These are phyloP conservation scores for Ramaria sp. DNA, from an alignment of 768 basidiomycete genomes.

Conservation along the genomic window DNA sequence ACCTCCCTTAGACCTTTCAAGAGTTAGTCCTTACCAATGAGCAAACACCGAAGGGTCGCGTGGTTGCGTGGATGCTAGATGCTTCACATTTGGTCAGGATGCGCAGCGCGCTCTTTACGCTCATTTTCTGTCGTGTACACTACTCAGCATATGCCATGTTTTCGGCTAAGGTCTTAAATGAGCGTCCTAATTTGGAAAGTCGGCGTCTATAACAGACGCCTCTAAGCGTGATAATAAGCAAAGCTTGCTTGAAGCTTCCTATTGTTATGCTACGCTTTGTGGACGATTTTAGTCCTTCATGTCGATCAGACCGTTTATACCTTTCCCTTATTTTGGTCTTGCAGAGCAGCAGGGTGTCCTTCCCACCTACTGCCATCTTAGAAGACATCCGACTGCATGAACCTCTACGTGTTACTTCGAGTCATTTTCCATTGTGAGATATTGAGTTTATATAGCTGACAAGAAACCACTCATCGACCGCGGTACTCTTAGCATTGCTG, in stretches of 20 bases:
- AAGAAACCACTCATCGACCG: neutral
- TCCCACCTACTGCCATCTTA: too few relatives aligned
- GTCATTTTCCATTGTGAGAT: conserved; percentile 46
- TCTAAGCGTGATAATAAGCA: neutral
- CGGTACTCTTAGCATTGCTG: conserved; percentile 30
- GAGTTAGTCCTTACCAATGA: conserved; percentile 11
- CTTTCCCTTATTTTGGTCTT: too few relatives aligned
- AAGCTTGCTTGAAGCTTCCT: neutral
- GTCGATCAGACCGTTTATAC: too few relatives aligned
- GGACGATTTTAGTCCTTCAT: too few relatives aligned
- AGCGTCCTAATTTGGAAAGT: neutral
- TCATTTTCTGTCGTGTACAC: conserved; percentile 6
- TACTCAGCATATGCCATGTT: too few relatives aligned
- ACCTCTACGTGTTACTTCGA: conserved; percentile 46
- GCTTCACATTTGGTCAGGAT: neutral
- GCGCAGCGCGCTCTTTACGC: conserved; percentile 9
- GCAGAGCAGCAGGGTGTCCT: too few relatives aligned
- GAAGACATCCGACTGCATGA: conserved; percentile 22
- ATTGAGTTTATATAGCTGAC: neutral
- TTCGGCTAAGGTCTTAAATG: neutral
- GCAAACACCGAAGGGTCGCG: neutral
- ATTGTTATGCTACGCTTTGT: neutral
- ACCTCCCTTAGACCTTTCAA: conserved; percentile 13
- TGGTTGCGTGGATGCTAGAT: neutral
- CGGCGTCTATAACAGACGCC: neutral